These are phyloP conservation scores for Neurospora sp. DNA, from an alignment of 495 filamentous ascomycete species.

Conservation along the genomic window DNA sequence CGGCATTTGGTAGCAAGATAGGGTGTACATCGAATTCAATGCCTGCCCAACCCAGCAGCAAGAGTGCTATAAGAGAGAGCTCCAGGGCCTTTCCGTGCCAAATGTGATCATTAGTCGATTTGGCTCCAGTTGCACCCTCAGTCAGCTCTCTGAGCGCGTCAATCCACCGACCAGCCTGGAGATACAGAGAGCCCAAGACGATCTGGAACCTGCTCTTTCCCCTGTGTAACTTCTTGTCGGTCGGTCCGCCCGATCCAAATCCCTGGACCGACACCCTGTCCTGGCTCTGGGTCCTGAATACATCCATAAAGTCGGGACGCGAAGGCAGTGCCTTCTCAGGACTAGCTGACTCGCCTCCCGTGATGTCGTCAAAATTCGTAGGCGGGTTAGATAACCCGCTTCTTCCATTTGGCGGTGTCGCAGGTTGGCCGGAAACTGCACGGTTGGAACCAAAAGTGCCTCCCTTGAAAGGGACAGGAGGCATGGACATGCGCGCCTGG, in stretches of 20 bases:
- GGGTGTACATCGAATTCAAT: slow-evolving; percentile 74
- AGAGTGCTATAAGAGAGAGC: slow-evolving; percentile 66
- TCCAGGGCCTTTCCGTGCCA: slow-evolving; percentile 97
- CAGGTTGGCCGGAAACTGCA: slow-evolving; percentile 41
- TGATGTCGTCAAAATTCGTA: slow-evolving; percentile 64
- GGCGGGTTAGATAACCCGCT: slow-evolving; percentile 46
- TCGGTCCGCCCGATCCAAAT: slow-evolving; percentile 61
- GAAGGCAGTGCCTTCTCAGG: slow-evolving; percentile 22
- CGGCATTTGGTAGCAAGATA: slow-evolving; percentile 36
- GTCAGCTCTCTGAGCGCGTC: slow-evolving; percentile 81
- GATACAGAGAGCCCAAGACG: slow-evolving; percentile 74
- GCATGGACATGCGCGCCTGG: slow-evolving; percentile 69
- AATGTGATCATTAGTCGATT: slow-evolving; percentile 75
- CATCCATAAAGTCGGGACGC: slow-evolving; percentile 26
- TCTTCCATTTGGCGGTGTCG: slow-evolving; percentile 39
- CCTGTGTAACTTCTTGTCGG: slow-evolving; percentile 70
- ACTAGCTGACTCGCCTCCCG: slow-evolving; percentile 20
- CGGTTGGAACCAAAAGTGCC: slow-evolving; percentile 25
- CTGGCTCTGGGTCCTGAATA: slow-evolving; percentile 44
- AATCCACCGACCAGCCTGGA: slow-evolving; percentile 79
- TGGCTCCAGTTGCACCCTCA: slow-evolving; percentile 68
- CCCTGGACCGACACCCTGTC: slow-evolving; percentile 78
- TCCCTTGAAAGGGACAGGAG: slow-evolving; percentile 36
- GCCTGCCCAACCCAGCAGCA: slow-evolving; percentile 78
- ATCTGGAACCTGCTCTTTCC: slow-evolving; percentile 73